phyloP scores from a whole-genome alignment of 140 eudicot species.

The Cichorium intybus region DNA sequence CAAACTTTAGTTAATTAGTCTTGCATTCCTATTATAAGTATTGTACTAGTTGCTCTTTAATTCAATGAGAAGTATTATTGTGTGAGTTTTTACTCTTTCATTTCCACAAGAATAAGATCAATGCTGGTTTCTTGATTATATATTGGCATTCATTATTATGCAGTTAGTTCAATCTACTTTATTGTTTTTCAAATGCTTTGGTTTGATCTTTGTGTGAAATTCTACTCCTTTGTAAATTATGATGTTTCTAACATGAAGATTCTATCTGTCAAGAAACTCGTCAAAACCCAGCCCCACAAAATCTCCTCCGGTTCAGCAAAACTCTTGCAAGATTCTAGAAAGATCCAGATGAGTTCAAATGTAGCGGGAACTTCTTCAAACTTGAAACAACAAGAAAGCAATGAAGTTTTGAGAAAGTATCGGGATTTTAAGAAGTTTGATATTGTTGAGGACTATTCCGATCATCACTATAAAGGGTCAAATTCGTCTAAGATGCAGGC shows the following conservation, averaged over 20 bases:
- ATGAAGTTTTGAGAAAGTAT: constrained; percentile 42
- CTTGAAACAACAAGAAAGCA: constrained; percentile 12
- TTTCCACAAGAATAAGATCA: constrained; percentile 1
- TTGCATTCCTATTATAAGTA: too few species aligned
- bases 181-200: not conserved
- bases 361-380: not conserved
- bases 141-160: not conserved
- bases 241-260: constrained; percentile 3
- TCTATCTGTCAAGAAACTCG: constrained; percentile 14
- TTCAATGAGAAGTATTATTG: too few species aligned
- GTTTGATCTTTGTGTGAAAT: too few species aligned
- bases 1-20: too few species aligned
- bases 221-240: too few species aligned
- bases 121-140: not conserved
- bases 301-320: too few species aligned
- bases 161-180: not conserved
- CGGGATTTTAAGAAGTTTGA: constrained; percentile 62
- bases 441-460: constrained; percentile 66
- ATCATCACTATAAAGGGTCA: constrained; percentile 42
- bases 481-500: constrained; percentile 49
- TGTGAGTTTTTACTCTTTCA: too few species aligned
- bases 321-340: constrained; percentile 23
- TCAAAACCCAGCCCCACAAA: not conserved
- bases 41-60: too few species aligned
- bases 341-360: constrained; percentile 9